Conservation (phyloP, 345 rosid species). For the Sisymbrium altissimum region DNA sequence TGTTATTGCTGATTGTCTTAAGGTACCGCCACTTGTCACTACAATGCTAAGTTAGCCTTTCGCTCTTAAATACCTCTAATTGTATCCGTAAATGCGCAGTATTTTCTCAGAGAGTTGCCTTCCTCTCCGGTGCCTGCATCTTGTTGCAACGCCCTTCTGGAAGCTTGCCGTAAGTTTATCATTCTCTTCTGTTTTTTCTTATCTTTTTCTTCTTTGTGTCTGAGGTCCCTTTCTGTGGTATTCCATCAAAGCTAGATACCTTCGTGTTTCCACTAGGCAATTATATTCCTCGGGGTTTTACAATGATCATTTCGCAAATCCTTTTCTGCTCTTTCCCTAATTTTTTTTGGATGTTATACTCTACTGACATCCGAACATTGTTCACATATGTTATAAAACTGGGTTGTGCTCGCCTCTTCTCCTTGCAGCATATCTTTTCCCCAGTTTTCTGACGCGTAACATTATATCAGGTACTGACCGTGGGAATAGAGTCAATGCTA, state of each 20-base stretch:
- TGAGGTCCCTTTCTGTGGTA: not conserved
- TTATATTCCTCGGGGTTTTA: not conserved
- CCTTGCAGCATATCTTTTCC: not conserved
- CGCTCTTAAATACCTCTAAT: constrained; percentile 24
- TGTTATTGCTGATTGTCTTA: constrained; percentile 89
- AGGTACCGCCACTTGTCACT: constrained; percentile 41
- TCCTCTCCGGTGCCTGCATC: constrained; percentile 99
- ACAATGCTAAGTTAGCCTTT: not conserved
- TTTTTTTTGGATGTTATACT: not conserved
- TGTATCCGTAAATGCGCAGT: constrained; percentile 47
- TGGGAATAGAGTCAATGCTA: constrained; percentile 63
- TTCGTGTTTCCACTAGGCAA: not conserved
- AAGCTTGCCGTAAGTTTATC: constrained; percentile 86
- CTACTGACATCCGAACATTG: not conserved
- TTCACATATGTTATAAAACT: constrained; percentile 6
- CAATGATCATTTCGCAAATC: not conserved
- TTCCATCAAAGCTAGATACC: not conserved
- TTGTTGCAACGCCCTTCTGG: constrained; percentile 91
- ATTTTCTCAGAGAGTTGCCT: constrained; percentile 89
- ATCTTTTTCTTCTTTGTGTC: not conserved
- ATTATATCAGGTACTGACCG: constrained; percentile 65
- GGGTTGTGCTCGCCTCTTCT: not conserved
- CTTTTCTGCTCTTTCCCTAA: not conserved
- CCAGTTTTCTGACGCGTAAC: constrained; percentile 1
- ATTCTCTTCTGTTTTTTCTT: constrained; percentile 15